Evolutionary conservation across 1,284 basidiomycete species (phyloP), one percentile per base, ranked within the genome.

Genomic region (Papiliotrema terrestris): DNA sequence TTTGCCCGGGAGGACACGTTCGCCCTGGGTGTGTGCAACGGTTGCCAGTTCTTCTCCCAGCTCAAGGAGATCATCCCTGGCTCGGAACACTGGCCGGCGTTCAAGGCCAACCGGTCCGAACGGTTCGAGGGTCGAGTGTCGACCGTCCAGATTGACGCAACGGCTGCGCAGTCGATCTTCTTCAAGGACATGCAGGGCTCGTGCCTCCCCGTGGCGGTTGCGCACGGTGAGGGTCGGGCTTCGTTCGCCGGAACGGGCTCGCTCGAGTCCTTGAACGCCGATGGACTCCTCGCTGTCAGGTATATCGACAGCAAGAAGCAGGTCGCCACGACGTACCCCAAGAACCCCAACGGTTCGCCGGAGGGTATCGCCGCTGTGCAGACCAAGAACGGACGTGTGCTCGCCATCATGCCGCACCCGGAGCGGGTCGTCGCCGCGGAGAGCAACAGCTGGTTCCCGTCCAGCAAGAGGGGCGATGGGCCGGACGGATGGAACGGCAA

Each of bases 381-480:
- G 66, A 92, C 91, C 2, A 81, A 83, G 2, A 82, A 87, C 64
- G 95, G 95, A 15, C 83, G 94, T 17, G 87, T 98, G 14, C 80
- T 98, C 55, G 91, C 90, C 8, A 78, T 98, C 66, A 98, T 98
- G 96, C 95, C 95, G 26, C 95, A 95, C 76, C 91, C 91, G 0
- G 91, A 94, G 73, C 83, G 91, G 25, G 87, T 89, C 17, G 81
- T 83, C 13, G 79, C 84, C 29, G 69, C 89, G 55, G 88, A 89
- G 71, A 87, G 85, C 70, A 92, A 91, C 69, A 91, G 88, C 68
- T 94, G 91, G 91, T 88, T 86, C 75, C 86, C 89, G 3, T 62
- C 77, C 9, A 78, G 87, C 56, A 70, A 75, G 59, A 81, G 83
- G 37, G 69, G 79, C 49, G 88, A 86, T 84, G 29, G 29, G 29